These are phyloP conservation scores for Tillandsia fasciculata DNA, from an alignment of 176 grass and related monocot genomes.

Conservation along the genomic window DNA sequence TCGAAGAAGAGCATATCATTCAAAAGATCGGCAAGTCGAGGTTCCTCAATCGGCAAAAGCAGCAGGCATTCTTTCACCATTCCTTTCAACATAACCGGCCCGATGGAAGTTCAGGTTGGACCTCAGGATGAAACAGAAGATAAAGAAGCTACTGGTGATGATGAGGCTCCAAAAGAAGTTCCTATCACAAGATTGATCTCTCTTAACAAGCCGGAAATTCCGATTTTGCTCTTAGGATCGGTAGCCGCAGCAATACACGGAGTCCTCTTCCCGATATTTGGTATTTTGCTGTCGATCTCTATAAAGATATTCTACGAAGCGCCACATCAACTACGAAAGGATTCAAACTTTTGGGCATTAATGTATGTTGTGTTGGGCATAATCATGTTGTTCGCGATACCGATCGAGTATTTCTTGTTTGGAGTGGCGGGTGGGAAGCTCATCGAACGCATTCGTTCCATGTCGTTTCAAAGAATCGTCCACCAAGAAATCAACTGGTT, in stretches of 20 bases:
- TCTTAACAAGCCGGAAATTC: constrained; percentile 81
- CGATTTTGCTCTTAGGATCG: constrained; percentile 47
- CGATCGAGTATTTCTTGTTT: constrained; percentile 63
- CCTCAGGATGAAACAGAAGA: constrained; percentile 12
- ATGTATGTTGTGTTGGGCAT: constrained; percentile 69
- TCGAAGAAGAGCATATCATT: constrained; percentile 51
- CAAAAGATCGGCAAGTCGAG: constrained; percentile 40
- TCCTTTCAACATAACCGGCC: constrained; percentile 21
- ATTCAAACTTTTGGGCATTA: constrained; percentile 71
- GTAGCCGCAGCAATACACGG: constrained; percentile 68
- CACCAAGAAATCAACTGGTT: constrained; percentile 91
- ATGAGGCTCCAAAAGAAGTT: constrained; percentile 35
- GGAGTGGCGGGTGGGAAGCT: constrained; percentile 76
- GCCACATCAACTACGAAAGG: constrained; percentile 45
- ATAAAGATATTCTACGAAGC: constrained; percentile 62
- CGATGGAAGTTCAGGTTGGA: constrained; percentile 23
- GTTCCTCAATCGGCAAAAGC: constrained; percentile 35
- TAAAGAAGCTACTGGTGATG: constrained; percentile 10
- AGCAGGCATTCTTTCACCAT: constrained; percentile 34
- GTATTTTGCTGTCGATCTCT: constrained; percentile 39
- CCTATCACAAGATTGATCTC: constrained; percentile 44
- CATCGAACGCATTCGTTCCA: constrained; percentile 57
- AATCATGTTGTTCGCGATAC: constrained; percentile 33
- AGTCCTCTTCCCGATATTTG: constrained; percentile 71
- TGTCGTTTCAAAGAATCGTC: constrained; percentile 58